Conservation (phyloP, 2,329 filamentous ascomycete genomes). For the Cordyceps cicadae region DNA sequence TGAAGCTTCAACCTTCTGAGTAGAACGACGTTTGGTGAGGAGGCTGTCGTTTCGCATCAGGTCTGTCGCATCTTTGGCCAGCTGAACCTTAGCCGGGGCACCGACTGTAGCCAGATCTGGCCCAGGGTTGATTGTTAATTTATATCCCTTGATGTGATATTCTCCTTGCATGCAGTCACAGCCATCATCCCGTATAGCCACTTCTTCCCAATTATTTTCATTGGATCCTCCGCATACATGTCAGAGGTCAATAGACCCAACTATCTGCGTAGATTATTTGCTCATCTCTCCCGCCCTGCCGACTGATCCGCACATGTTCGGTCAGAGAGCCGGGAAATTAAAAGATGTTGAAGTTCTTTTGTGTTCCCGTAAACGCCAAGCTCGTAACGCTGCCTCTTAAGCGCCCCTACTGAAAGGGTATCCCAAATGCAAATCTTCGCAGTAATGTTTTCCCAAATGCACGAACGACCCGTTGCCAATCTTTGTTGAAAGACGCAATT, state of each 20-base stretch:
- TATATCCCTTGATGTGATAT: too few species aligned
- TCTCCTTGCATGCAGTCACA: not conserved
- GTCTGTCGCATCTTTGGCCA: not conserved
- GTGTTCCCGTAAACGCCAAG: constrained; percentile 34
- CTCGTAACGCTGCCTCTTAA: constrained; percentile 21
- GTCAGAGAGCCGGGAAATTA: constrained; percentile 23
- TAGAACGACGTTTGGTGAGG: not conserved
- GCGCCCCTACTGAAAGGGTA: constrained; percentile 26
- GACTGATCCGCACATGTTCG: constrained; percentile 28
- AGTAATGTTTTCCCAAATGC: constrained; percentile 26
- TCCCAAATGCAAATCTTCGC: constrained; percentile 32
- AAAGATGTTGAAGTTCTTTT: constrained; percentile 44
- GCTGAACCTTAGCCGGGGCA: not conserved
- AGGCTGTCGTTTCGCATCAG: not conserved
- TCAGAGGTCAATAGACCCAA: not conserved
- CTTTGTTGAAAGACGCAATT: constrained; percentile 42
- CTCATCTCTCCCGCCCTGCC: constrained; percentile 18
- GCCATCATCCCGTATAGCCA: not conserved
- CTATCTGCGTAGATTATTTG: constrained; percentile 7
- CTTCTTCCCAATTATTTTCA: constrained; percentile 2
- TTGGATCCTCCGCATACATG: not conserved
- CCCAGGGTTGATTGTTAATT: too few species aligned
- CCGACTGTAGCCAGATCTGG: not conserved
- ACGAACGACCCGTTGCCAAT: constrained; percentile 26
- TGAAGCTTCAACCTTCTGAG: not conserved